These are phyloP conservation scores for Penicillium egyptiacum DNA, from an alignment of 495 filamentous ascomycete genomes.

Conservation along the genomic window DNA sequence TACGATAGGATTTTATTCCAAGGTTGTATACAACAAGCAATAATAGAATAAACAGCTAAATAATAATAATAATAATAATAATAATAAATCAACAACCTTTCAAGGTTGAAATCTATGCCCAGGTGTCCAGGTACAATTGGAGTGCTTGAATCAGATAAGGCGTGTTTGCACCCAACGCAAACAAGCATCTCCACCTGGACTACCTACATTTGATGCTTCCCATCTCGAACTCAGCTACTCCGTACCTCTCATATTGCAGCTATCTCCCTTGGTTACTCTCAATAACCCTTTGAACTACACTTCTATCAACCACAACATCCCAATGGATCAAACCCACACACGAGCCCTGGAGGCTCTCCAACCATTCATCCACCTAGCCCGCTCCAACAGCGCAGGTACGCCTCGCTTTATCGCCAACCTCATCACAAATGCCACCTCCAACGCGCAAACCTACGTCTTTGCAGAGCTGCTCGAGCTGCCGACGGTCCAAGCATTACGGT, in stretches of 20 bases:
- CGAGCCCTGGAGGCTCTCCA: slow-evolving; percentile 84
- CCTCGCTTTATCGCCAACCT: slow-evolving; percentile 84
- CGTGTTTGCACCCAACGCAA: slow-evolving; percentile 28
- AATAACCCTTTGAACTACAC: neutral
- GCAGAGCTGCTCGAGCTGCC: slow-evolving; percentile 83
- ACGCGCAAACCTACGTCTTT: slow-evolving; percentile 89
- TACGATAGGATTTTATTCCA: neutral
- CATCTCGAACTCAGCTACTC: slow-evolving; percentile 10
- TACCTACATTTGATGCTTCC: slow-evolving; percentile 20
- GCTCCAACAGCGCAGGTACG: slow-evolving; percentile 68
- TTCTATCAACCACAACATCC: neutral
- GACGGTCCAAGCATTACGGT: slow-evolving; percentile 72
- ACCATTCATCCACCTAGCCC: slow-evolving; percentile 85
- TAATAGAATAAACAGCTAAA: neutral
- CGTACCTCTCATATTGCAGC: slow-evolving; percentile 19
- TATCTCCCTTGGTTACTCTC: slow-evolving; percentile 4
- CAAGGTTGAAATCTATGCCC: too few species aligned
- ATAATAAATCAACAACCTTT: neutral
- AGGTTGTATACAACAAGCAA: neutral
- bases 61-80: neutral
- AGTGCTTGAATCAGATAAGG: slow-evolving; percentile 13
- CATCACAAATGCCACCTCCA: slow-evolving; percentile 81
- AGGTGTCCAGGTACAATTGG: neutral
- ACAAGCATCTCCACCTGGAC: slow-evolving; percentile 14
- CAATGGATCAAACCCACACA: slow-evolving; percentile 74